A percentile compares a stretch with the other conserved stretches of the same genome.
These are phyloP conservation scores for Hanseniaspora gamundiae DNA, from an alignment of 1,139 yeast species.

Conservation along the genomic window DNA sequence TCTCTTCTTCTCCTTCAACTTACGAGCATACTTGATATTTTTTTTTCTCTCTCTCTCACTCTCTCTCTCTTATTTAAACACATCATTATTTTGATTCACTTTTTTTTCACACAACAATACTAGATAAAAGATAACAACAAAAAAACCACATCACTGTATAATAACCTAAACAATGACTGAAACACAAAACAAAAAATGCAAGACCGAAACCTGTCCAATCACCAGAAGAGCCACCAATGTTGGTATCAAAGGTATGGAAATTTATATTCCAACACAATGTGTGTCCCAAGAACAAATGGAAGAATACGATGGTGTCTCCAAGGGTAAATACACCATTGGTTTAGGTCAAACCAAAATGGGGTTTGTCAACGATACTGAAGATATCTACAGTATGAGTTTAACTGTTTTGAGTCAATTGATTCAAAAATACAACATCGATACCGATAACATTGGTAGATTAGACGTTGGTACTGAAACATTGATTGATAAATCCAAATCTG, in stretches of 20 bases:
- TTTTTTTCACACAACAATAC: too few relatives aligned
- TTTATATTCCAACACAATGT: conserved; percentile 75
- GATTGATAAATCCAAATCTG: conserved; percentile 93
- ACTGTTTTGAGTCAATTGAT: conserved; percentile 72
- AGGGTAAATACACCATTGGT: conserved; percentile 97
- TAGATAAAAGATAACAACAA: too few relatives aligned
- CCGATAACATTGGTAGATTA: conserved; percentile 74
- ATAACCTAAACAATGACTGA: conserved; percentile 26
- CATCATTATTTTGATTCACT: too few relatives aligned
- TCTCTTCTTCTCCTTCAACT: too few relatives aligned
- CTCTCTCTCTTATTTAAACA: too few relatives aligned
- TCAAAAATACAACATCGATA: conserved; percentile 71
- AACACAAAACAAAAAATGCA: conserved; percentile 22
- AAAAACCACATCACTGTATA: too few relatives aligned
- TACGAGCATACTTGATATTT: too few relatives aligned
- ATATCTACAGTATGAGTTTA: conserved; percentile 81
- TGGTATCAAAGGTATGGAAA: conserved; percentile 93
- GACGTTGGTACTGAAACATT: conserved; percentile 99
- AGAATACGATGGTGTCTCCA: conserved; percentile 69
- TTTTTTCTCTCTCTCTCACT: too few relatives aligned
- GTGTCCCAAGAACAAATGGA: conserved; percentile 88
- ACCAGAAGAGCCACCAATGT: conserved; percentile 51
- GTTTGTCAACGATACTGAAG: conserved; percentile 94
- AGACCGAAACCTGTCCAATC: conserved; percentile 11
- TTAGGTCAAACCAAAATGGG: conserved; percentile 98